Percentiles rank a stretch among this genome's conserved stretches.
Conservation (phyloP, 2,329 filamentous ascomycete species). For the Botrytis fragariae region DNA sequence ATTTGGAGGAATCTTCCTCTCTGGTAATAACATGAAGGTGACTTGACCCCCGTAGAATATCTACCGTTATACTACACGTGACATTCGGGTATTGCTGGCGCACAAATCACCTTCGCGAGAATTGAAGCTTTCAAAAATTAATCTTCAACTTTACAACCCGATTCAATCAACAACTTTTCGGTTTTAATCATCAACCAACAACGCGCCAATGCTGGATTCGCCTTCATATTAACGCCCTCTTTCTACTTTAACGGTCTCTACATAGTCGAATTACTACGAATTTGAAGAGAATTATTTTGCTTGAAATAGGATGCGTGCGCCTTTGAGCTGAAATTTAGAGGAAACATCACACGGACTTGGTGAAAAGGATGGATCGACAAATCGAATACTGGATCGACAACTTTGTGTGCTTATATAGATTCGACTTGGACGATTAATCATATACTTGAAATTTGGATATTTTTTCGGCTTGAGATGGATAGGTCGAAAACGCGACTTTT, state of each 20-base stretch:
- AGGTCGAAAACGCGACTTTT: not conserved
- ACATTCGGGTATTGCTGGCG: too few relatives aligned
- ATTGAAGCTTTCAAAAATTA: not conserved
- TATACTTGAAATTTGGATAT: not conserved
- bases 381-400: not conserved
- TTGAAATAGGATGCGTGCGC: not conserved
- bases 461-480: not conserved
- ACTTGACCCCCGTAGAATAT: not conserved
- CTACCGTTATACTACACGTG: not conserved
- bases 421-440: not conserved
- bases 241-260: not conserved
- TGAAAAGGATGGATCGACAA: not conserved
- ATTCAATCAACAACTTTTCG: not conserved
- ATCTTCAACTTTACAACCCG: not conserved
- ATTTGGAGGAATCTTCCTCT: not conserved
- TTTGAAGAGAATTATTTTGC: not conserved
- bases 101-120: not conserved
- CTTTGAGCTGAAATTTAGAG: not conserved
- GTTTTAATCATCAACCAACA: not conserved
- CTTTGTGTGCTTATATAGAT: not conserved
- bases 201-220: not conserved
- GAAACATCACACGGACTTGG: not conserved
- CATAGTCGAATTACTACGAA: not conserved
- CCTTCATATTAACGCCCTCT: not conserved
- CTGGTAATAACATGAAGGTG: not conserved